These are phyloP conservation scores for Thermomyces lanuginosus DNA, from an alignment of 2,329 filamentous ascomycete species.

Conservation along the genomic window DNA sequence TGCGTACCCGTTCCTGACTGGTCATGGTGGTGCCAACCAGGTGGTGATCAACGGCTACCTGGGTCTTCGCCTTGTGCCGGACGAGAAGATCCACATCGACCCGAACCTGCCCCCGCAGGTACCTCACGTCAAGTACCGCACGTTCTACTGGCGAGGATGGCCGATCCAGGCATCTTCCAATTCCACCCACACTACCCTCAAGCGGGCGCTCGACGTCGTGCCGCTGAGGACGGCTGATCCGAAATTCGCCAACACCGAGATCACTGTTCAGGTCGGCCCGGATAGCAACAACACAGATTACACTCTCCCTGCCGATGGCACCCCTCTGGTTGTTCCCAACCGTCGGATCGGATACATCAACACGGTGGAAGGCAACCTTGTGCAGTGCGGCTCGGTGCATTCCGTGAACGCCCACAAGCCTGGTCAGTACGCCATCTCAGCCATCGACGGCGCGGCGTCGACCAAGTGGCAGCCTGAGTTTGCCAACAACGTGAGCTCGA, in stretches of 20 bases:
- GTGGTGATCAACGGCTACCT: constrained; percentile 52
- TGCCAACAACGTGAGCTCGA: constrained; percentile 34
- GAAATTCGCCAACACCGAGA: constrained; percentile 36
- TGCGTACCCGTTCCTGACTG: constrained; percentile 55
- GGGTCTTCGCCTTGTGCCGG: constrained; percentile 44
- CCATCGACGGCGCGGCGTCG: constrained; percentile 48
- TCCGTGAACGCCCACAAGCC: constrained; percentile 36
- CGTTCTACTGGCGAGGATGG: constrained; percentile 50
- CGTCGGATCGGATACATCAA: constrained; percentile 38
- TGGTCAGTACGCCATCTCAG: constrained; percentile 53
- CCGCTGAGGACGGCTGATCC: constrained; percentile 37
- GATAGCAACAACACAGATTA: constrained; percentile 26
- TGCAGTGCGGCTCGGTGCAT: constrained; percentile 44
- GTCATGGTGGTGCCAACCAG: constrained; percentile 52
- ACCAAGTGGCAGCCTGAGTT: constrained; percentile 50
- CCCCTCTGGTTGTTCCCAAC: constrained; percentile 39
- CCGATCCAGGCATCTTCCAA: constrained; percentile 47
- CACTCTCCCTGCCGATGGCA: constrained; percentile 32
- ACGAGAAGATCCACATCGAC: constrained; percentile 43
- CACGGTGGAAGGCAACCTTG: constrained; percentile 44
- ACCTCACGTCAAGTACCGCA: constrained; percentile 42
- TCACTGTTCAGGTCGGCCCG: constrained; percentile 43
- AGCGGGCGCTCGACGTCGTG: constrained; percentile 30
- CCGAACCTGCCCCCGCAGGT: constrained; percentile 52
- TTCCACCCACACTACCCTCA: constrained; percentile 47